Evolutionary conservation across 2,329 filamentous ascomycete species (phyloP).

Genomic region (Pseudogymnoascus destructans): DNA sequence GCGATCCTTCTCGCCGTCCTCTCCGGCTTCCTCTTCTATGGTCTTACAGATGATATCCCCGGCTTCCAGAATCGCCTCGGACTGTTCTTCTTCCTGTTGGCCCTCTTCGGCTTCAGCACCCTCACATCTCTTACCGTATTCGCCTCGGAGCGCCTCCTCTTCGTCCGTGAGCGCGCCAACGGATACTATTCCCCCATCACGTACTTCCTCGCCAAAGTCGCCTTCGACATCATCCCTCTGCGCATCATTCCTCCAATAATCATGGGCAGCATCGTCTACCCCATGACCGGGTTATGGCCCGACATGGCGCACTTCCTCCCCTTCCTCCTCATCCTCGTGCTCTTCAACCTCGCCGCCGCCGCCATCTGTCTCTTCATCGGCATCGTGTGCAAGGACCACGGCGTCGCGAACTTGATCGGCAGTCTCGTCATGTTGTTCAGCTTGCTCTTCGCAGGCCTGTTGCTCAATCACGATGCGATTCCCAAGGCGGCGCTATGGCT

Average conservation of each 20-base stretch:
- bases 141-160: slow-evolving; percentile 76
- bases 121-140: slow-evolving; percentile 90
- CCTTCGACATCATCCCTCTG: slow-evolving; percentile 96
- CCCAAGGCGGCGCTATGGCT: slow-evolving; percentile 77
- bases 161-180: slow-evolving; percentile 87
- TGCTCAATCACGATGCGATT: slow-evolving; percentile 90
- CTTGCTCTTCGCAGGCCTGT: slow-evolving; percentile 80
- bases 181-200: slow-evolving; percentile 91
- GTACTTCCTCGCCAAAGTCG: slow-evolving; percentile 89
- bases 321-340: slow-evolving; percentile 80
- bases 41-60: slow-evolving; percentile 85
- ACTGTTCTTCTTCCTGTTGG: slow-evolving; percentile 93
- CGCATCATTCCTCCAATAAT: slow-evolving; percentile 87
- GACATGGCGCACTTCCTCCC: slow-evolving; percentile 74
- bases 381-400: slow-evolving; percentile 81
- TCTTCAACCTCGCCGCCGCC: slow-evolving; percentile 92
- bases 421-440: slow-evolving; percentile 97
- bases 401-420: slow-evolving; percentile 86
- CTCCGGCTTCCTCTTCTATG: slow-evolving; percentile 91
- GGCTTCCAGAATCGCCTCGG: slow-evolving; percentile 97
- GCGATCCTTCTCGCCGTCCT: slow-evolving; percentile 89
- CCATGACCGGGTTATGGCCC: slow-evolving; percentile 87
- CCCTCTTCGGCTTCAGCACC: slow-evolving; percentile 92
- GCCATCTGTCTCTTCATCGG: slow-evolving; percentile 93
- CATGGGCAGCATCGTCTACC: slow-evolving; percentile 91